Evolutionary conservation across 495 filamentous ascomycete species (phyloP).

Genomic region (Corynascus novoguineensis): DNA sequence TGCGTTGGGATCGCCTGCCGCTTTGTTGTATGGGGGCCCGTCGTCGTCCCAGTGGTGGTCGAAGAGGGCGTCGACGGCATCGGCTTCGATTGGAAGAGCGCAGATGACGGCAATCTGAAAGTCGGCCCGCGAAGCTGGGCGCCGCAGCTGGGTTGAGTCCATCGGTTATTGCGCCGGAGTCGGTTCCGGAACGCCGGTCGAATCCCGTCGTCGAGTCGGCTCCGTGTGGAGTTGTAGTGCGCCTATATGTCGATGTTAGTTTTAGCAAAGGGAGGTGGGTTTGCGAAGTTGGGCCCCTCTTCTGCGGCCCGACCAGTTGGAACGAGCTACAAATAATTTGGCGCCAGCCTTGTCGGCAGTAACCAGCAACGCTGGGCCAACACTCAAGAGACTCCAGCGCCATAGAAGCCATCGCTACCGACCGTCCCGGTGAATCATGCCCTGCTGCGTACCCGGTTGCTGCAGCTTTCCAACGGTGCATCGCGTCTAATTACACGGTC

Average conservation of each 20-base stretch:
- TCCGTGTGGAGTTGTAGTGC: not conserved
- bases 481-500: too few species aligned
- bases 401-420: too few species aligned
- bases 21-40: conserved; percentile 16
- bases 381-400: too few species aligned
- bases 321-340: too few species aligned
- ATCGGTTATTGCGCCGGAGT: not conserved
- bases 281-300: not conserved
- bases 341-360: too few species aligned
- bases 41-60: conserved; percentile 24
- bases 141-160: not conserved
- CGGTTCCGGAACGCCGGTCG: too few species aligned
- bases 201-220: not conserved
- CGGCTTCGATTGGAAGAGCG: conserved; percentile 29
- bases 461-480: too few species aligned
- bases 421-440: too few species aligned
- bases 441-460: too few species aligned
- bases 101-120: conserved; percentile 34
- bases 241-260: not conserved
- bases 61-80: conserved; percentile 24
- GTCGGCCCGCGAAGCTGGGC: conserved; percentile 2
- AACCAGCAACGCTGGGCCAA: too few species aligned
- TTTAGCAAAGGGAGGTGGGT: not conserved
- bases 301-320: too few species aligned
- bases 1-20: too few species aligned